Percentiles rank a stretch among this genome's conserved stretches.
These are phyloP conservation scores for Paecilomyces fulvus DNA, from an alignment of 2,329 filamentous ascomycete species.

Conservation along the genomic window DNA sequence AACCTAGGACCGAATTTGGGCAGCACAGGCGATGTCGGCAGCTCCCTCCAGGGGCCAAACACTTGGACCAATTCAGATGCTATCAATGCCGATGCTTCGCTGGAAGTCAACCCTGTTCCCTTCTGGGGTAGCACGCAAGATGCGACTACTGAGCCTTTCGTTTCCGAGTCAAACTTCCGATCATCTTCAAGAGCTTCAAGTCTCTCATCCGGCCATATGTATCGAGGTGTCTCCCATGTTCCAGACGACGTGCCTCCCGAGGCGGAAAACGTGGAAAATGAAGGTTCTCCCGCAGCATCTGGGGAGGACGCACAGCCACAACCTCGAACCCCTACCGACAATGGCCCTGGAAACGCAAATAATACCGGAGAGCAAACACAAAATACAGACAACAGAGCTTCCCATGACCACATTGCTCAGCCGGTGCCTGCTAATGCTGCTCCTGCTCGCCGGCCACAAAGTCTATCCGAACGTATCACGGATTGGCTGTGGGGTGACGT, in stretches of 20 bases:
- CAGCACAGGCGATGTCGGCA: background rate
- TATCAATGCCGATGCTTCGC: constrained; percentile 2
- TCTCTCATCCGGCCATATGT: background rate
- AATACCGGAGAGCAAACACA: background rate
- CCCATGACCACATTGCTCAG: background rate
- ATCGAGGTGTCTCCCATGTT: background rate
- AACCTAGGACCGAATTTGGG: background rate
- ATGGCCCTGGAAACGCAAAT: background rate
- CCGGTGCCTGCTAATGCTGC: background rate
- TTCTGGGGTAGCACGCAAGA: background rate
- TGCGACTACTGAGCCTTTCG: background rate
- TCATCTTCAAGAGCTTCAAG: background rate
- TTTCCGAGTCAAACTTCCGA: background rate
- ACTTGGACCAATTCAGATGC: background rate
- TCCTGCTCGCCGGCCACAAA: constrained; percentile 9
- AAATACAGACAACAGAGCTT: background rate
- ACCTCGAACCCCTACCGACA: background rate
- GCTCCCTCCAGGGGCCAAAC: background rate
- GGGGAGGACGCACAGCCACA: background rate
- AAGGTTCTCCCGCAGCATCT: background rate
- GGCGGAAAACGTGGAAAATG: background rate
- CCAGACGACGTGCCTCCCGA: background rate
- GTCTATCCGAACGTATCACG: constrained; percentile 18
- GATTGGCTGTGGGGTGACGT: constrained; percentile 42
- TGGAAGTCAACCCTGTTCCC: background rate